Evolutionary conservation across 371 early-diverging fungal species (phyloP).

Genomic region (Rhizomucor pusillus): DNA sequence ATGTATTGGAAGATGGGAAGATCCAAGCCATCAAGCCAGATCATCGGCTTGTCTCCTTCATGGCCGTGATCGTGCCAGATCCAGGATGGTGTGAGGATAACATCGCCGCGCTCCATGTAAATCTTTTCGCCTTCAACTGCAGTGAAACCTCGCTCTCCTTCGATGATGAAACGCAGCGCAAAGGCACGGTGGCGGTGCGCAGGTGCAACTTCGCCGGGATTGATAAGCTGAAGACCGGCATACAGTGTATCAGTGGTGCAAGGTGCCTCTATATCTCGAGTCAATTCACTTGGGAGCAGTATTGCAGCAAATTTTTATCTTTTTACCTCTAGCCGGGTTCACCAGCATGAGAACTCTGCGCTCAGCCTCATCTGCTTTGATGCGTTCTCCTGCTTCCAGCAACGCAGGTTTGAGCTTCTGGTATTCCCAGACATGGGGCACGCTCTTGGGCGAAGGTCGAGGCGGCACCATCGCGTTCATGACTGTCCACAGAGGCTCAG

Average conservation of each 20-base stretch:
- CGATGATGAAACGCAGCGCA: conserved; percentile 25
- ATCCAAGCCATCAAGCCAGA: conserved; percentile 26
- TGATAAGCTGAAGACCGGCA: conserved; percentile 23
- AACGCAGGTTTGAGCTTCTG: conserved; percentile 21
- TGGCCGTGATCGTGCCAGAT: conserved; percentile 26
- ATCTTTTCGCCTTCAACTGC: conserved; percentile 26
- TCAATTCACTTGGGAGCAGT: neutral
- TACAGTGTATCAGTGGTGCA: conserved; percentile 24
- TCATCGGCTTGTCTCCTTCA: conserved; percentile 26
- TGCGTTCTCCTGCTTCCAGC: conserved; percentile 17
- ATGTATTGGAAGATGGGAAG: conserved; percentile 25
- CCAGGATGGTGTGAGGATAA: conserved; percentile 26
- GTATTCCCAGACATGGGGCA: conserved; percentile 23
- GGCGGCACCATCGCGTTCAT: conserved; percentile 28
- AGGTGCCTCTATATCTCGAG: conserved; percentile 17
- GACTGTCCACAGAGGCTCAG: conserved; percentile 25
- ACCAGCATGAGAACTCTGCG: conserved; percentile 24
- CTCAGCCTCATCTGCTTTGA: conserved; percentile 22
- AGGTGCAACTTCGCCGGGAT: conserved; percentile 23
- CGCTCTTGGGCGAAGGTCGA: conserved; percentile 16
- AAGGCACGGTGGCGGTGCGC: conserved; percentile 28
- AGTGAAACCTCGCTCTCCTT: conserved; percentile 22
- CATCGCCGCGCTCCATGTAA: conserved; percentile 26
- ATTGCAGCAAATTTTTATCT: neutral
- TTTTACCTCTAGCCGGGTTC: conserved; percentile 20